These are phyloP conservation scores for Rhodamnia argentea DNA, from an alignment of 345 rosid genomes.

Conservation along the genomic window DNA sequence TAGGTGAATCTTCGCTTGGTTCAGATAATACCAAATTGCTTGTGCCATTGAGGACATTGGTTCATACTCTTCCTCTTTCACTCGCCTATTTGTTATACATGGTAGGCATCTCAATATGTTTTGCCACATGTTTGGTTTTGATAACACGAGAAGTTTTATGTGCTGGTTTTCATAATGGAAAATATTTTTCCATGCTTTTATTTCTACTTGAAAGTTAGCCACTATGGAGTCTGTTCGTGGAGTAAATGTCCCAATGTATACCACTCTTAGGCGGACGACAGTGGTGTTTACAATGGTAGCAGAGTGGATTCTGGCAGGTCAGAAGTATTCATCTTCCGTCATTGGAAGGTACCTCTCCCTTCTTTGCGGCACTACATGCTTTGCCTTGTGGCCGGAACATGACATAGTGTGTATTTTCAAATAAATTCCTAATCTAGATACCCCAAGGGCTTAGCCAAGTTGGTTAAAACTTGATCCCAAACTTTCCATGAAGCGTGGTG, in stretches of 20 bases:
- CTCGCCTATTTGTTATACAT: conserved; percentile 79
- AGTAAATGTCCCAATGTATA: conserved; percentile 99
- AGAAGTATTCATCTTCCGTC: conserved; percentile 59
- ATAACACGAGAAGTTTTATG: background rate
- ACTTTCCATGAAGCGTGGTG: background rate
- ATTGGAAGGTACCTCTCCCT: conserved; percentile 48
- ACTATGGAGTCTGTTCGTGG: conserved; percentile 94
- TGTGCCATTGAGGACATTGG: conserved; percentile 59
- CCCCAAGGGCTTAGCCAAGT: background rate
- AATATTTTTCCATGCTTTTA: background rate
- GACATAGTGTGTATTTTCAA: background rate
- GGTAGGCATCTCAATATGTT: conserved; percentile 33
- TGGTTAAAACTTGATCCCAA: background rate
- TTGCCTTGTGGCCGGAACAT: background rate
- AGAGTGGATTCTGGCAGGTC: conserved; percentile 76
- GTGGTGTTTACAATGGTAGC: conserved; percentile 89
- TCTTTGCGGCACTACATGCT: background rate
- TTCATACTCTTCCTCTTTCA: conserved; percentile 72
- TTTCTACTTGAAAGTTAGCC: conserved; percentile 60
- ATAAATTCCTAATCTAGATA: background rate
- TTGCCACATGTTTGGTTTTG: background rate
- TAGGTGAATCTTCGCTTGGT: conserved; percentile 37
- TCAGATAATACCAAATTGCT: conserved; percentile 38
- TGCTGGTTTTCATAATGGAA: background rate
- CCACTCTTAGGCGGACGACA: conserved; percentile 93